Percentiles rank a stretch among this genome's conserved stretches.
Evolutionary conservation across 2,329 filamentous ascomycete genomes (phyloP).

Genomic region (Saccharata proteae): DNA sequence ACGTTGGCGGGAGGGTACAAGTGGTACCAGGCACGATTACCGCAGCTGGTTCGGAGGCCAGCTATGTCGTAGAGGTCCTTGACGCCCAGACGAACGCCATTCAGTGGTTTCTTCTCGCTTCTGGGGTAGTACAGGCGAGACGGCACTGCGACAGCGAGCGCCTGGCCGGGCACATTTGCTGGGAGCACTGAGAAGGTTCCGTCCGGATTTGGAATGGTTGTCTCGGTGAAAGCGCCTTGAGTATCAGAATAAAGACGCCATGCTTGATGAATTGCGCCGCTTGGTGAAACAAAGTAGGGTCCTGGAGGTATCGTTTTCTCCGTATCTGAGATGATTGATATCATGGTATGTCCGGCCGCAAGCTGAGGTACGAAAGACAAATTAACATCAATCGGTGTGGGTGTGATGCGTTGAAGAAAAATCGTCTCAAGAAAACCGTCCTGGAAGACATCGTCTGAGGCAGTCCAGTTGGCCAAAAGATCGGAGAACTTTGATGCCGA

Average conservation of each 20-base stretch:
- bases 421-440: constrained; percentile 26
- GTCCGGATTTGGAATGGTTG: constrained; percentile 25
- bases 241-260: constrained; percentile 40
- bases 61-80: constrained; percentile 52
- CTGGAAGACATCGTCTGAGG: constrained; percentile 30
- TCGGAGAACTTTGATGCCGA: constrained; percentile 13
- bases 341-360: neutral
- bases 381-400: no score
- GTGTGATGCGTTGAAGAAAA: neutral
- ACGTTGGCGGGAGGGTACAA: constrained; percentile 35
- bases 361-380: neutral
- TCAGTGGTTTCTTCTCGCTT: constrained; percentile 42
- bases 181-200: constrained; percentile 33
- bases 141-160: constrained; percentile 41
- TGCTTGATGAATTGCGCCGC: constrained; percentile 35
- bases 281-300: constrained; percentile 38
- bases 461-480: constrained; percentile 18
- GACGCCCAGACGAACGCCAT: constrained; percentile 48
- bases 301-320: constrained; percentile 27
- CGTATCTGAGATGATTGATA: no score
- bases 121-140: constrained; percentile 48
- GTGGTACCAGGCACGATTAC: constrained; percentile 46
- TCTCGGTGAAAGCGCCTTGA: constrained; percentile 38
- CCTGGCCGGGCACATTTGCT: constrained; percentile 30
- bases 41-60: constrained; percentile 44